phyloP scores from a whole-genome alignment of 1,284 basidiomycete species.

The Tylopilus orsonianus region DNA sequence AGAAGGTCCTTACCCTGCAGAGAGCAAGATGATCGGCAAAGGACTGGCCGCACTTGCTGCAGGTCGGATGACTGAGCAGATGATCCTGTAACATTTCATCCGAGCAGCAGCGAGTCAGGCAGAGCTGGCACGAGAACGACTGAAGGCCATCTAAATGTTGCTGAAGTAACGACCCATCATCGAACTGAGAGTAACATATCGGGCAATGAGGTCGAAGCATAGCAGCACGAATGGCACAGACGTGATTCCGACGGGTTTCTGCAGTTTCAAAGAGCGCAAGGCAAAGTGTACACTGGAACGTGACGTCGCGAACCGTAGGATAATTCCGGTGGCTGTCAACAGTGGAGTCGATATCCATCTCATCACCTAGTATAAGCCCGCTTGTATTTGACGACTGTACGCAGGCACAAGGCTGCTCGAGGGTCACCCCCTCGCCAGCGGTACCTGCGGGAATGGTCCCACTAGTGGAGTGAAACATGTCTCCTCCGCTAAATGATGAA shows the following conservation, averaged over 20 bases:
- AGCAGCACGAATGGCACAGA: constrained; percentile 14
- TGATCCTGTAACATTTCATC: constrained; percentile 30
- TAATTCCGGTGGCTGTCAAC: constrained; percentile 1
- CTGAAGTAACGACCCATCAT: constrained; percentile 18
- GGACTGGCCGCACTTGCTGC: constrained; percentile 20
- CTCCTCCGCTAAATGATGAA: constrained; percentile 8
- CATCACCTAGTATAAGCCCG: neutral
- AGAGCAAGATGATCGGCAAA: constrained; percentile 26
- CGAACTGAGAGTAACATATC: constrained; percentile 26
- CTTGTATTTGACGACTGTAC: neutral
- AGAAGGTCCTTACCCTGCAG: constrained; percentile 21
- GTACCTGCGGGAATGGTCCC: neutral
- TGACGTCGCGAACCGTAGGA: neutral
- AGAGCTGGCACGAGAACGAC: constrained; percentile 21
- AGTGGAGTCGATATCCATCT: neutral
- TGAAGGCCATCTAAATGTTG: constrained; percentile 18
- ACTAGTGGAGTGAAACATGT: constrained; percentile 11
- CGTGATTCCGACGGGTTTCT: constrained; percentile 13
- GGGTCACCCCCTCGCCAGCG: neutral
- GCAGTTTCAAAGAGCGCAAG: constrained; percentile 16
- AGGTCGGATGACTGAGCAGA: constrained; percentile 26
- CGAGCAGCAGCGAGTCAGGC: constrained; percentile 25
- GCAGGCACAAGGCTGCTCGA: neutral
- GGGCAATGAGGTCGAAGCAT: constrained; percentile 22
- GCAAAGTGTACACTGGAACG: constrained; percentile 22